Evolutionary conservation across 257 asterid species (phyloP).

Genomic region (Solanum lycopersicoides): DNA sequence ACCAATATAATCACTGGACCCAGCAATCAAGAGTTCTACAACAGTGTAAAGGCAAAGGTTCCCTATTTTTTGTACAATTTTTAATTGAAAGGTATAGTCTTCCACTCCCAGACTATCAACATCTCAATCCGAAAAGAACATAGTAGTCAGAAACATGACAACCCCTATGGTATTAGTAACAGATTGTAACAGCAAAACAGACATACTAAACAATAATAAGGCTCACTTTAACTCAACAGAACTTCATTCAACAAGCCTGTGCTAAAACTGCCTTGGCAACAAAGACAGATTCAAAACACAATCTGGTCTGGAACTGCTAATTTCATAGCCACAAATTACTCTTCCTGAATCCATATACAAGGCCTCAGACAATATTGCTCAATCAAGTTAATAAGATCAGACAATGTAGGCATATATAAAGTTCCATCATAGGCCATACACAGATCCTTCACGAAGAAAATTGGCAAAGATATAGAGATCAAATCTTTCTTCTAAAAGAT

Average conservation of each 20-base stretch:
- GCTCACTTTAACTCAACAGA: neutral
- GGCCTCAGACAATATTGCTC: conserved; percentile 2
- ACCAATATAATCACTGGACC: neutral
- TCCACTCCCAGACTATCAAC: neutral
- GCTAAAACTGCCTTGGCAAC: neutral
- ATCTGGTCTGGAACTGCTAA: neutral
- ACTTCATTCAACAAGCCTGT: neutral
- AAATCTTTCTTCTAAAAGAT: neutral
- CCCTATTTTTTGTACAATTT: neutral
- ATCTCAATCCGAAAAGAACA: neutral
- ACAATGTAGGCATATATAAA: neutral
- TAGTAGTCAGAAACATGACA: neutral
- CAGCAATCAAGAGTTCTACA: neutral
- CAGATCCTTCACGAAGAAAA: neutral
- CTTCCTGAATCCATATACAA: neutral
- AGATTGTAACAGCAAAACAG: neutral
- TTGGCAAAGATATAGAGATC: neutral
- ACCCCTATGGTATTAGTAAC: neutral
- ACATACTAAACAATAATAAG: neutral
- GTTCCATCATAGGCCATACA: neutral
- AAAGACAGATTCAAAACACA: neutral
- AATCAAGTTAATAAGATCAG: neutral
- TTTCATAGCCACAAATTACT: neutral
- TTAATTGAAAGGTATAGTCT: neutral
- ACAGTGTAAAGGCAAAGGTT: neutral